Evolutionary conservation across 805 yeast species (phyloP).

Genomic region (Candida tammaniensis): DNA sequence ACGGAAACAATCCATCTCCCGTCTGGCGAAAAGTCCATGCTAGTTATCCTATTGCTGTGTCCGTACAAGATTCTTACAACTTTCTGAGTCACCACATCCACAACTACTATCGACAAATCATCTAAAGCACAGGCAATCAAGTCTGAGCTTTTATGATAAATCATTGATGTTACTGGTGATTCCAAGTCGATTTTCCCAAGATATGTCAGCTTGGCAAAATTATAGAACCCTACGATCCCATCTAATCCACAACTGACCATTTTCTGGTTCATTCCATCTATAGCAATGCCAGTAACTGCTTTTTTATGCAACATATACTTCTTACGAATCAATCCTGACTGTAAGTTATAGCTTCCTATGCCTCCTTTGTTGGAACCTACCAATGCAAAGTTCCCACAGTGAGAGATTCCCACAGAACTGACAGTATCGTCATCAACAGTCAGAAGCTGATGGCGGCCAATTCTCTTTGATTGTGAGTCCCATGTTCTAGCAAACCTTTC

Average conservation of each 20-base stretch:
- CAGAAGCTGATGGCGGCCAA: conserved; percentile 67
- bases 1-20: conserved; percentile 93
- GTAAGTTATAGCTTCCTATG: conserved; percentile 83
- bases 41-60: conserved; percentile 83
- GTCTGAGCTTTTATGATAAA: conserved; percentile 79
- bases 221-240: conserved; percentile 83
- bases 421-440: conserved; percentile 80
- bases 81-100: conserved; percentile 78
- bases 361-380: conserved; percentile 88
- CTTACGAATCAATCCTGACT: conserved; percentile 81
- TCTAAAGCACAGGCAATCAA: conserved; percentile 83
- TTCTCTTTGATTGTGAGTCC: conserved; percentile 75
- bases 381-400: conserved; percentile 92
- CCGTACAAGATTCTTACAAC: conserved; percentile 88
- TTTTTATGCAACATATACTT: conserved; percentile 68
- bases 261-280: conserved; percentile 86
- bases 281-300: conserved; percentile 82
- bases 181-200: conserved; percentile 66
- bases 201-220: conserved; percentile 69
- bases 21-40: conserved; percentile 87
- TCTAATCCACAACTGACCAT: conserved; percentile 88
- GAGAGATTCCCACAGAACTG: conserved; percentile 74
- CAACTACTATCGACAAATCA: conserved; percentile 76
- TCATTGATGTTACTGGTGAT: conserved; percentile 75
- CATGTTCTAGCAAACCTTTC: conserved; percentile 86